Percentiles rank a stretch among this genome's conserved stretches.
These are phyloP conservation scores for Zopfochytrium polystomum DNA, from an alignment of 371 early-diverging fungal genomes.

Conservation along the genomic window DNA sequence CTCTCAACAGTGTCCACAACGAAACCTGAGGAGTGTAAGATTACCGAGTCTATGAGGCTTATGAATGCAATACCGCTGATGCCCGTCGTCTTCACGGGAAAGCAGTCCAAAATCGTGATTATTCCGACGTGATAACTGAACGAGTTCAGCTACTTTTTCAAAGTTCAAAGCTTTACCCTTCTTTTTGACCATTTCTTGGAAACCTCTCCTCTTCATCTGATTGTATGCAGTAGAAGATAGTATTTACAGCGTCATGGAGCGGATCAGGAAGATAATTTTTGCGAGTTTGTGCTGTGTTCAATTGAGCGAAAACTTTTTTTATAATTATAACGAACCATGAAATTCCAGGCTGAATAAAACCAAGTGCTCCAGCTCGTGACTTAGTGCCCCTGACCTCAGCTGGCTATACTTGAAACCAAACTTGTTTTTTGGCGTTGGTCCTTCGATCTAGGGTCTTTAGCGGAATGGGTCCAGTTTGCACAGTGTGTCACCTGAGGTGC, in stretches of 20 bases:
- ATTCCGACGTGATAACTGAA: constrained; percentile 45
- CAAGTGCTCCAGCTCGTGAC: constrained; percentile 44
- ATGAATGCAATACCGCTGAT: constrained; percentile 16
- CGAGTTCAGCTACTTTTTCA: background rate
- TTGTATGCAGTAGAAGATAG: constrained; percentile 59
- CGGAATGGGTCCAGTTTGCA: background rate
- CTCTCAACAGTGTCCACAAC: constrained; percentile 30
- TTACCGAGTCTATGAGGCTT: background rate
- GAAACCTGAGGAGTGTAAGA: constrained; percentile 11
- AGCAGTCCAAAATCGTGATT: constrained; percentile 33
- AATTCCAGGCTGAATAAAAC: constrained; percentile 44
- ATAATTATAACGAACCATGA: constrained; percentile 24
- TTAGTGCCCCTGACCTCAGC: constrained; percentile 29
- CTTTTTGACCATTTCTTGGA: constrained; percentile 45
- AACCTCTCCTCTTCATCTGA: constrained; percentile 13
- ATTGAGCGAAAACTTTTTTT: constrained; percentile 4
- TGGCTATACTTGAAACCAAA: constrained; percentile 62
- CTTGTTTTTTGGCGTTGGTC: constrained; percentile 54
- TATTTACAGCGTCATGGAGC: constrained; percentile 47
- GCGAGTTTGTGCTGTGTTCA: constrained; percentile 40
- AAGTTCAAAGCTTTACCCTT: constrained; percentile 37
- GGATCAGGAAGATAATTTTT: constrained; percentile 60
- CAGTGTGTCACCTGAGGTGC: background rate
- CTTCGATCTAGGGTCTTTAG: constrained; percentile 48
- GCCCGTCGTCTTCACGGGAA: constrained; percentile 40